phyloP scores from a whole-genome alignment of 2,329 filamentous ascomycete genomes.

The Alternaria sp. region DNA sequence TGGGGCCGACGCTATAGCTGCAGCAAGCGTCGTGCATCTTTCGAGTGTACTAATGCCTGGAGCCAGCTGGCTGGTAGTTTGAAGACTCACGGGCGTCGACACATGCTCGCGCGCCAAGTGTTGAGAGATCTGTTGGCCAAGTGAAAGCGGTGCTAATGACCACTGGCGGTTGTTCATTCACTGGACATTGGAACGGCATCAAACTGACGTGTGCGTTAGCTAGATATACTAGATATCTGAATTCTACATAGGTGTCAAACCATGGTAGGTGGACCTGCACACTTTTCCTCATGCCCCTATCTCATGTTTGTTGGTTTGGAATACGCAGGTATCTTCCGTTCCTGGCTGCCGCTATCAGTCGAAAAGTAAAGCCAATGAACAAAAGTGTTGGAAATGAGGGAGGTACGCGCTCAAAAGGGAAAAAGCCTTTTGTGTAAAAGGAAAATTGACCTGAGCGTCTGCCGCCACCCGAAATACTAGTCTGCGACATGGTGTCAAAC shows the following conservation, averaged over 20 bases:
- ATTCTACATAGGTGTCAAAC: neutral
- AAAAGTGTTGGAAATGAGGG: neutral
- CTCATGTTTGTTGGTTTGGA: neutral
- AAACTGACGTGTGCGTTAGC: neutral
- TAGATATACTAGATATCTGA: neutral
- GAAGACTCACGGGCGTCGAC: neutral
- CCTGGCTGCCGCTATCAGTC: slow-evolving; percentile 1
- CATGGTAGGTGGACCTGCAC: neutral
- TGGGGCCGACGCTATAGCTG: slow-evolving; percentile 12
- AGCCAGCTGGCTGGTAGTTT: slow-evolving; percentile 1
- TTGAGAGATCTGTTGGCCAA: slow-evolving; percentile 3
- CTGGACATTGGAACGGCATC: neutral
- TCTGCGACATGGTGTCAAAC: slow-evolving; percentile 11
- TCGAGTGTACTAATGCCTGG: slow-evolving; percentile 4
- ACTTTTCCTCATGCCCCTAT: neutral
- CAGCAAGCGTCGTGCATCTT: neutral
- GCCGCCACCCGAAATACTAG: neutral
- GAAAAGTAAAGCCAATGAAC: neutral
- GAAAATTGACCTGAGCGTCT: neutral
- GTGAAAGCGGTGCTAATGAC: neutral
- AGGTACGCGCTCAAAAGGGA: slow-evolving; percentile 4
- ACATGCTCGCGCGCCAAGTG: slow-evolving; percentile 10
- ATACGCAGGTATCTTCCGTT: slow-evolving; percentile 1
- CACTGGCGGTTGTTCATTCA: neutral
- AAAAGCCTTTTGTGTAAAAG: slow-evolving; percentile 2